Percentiles rank a stretch among this genome's conserved stretches.
phyloP scores from a whole-genome alignment of 164 flowering plant species.

The Taxillus chinensis region DNA sequence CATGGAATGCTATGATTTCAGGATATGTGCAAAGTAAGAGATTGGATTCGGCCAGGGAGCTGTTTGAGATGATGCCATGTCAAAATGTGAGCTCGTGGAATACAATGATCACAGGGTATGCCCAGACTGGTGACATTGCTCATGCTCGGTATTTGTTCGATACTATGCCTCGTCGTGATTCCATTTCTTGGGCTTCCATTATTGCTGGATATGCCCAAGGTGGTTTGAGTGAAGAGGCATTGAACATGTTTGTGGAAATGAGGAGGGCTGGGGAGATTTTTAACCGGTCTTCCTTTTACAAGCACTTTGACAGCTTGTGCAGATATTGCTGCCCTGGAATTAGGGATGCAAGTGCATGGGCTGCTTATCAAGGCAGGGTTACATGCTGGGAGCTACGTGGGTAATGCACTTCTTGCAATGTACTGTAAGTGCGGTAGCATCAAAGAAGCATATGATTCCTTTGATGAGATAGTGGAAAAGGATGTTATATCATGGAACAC shows the following conservation, averaged over 20 bases:
- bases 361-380: conserved; percentile 64
- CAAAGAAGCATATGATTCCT: conserved; percentile 59
- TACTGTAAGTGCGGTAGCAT: conserved; percentile 88
- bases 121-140: conserved; percentile 54
- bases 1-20: conserved; percentile 89
- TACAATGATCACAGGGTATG: conserved; percentile 88
- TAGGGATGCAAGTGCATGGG: conserved; percentile 80
- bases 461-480: conserved; percentile 59
- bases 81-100: conserved; percentile 77
- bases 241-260: conserved; percentile 54
- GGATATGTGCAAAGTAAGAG: conserved; percentile 58
- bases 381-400: conserved; percentile 61
- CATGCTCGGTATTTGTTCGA: conserved; percentile 55
- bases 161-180: conserved; percentile 69
- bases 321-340: conserved; percentile 66
- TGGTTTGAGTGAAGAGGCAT: conserved; percentile 62
- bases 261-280: conserved; percentile 51
- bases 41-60: conserved; percentile 60
- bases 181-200: conserved; percentile 87
- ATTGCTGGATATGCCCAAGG: conserved; percentile 77
- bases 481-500: conserved; percentile 91
- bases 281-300: conserved; percentile 60
- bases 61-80: conserved; percentile 76
- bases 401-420: conserved; percentile 87
- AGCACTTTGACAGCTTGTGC: conserved; percentile 73